Conservation (phyloP, 208 protist species). For the Herpetomonas tarakana region DNA sequence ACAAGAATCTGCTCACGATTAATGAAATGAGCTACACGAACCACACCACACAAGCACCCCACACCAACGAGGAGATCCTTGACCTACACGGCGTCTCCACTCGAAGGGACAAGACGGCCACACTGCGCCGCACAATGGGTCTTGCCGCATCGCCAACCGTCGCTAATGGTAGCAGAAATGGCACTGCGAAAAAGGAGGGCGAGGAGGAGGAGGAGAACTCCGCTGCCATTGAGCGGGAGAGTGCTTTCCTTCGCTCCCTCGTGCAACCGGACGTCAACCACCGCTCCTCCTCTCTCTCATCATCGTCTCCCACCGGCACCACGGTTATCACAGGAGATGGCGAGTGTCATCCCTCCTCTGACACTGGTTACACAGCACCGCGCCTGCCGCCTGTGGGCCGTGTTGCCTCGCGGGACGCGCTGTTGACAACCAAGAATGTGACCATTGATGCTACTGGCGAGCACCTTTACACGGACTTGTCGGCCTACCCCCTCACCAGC, state of each 20-base stretch:
- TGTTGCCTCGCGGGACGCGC: conserved; percentile 46
- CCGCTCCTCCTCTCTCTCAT: too few relatives aligned
- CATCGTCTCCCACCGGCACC: too few relatives aligned
- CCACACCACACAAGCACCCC: conserved; percentile 15
- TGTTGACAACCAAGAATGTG: conserved; percentile 79
- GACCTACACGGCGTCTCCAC: conserved; percentile 57
- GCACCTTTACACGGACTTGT: conserved; percentile 49
- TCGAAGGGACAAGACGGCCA: conserved; percentile 21
- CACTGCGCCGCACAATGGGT: conserved; percentile 26
- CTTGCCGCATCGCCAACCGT: neutral
- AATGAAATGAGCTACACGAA: conserved; percentile 70
- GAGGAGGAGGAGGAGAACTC: neutral
- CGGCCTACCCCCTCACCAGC: conserved; percentile 69
- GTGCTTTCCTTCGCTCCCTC: neutral
- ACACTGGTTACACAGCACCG: conserved; percentile 35
- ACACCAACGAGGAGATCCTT: conserved; percentile 61
- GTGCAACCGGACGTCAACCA: neutral
- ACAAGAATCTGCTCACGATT: conserved; percentile 46
- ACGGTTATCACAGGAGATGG: too few relatives aligned
- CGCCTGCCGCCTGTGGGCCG: conserved; percentile 60
- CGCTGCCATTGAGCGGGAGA: neutral
- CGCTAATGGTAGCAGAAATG: neutral
- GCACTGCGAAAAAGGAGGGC: neutral
- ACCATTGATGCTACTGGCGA: conserved; percentile 70
- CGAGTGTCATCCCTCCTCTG: too few relatives aligned